A percentile compares a stretch with the other conserved stretches of the same genome.
phyloP scores from a whole-genome alignment of 2,329 filamentous ascomycete genomes.

The Xylariaceae sp. region DNA sequence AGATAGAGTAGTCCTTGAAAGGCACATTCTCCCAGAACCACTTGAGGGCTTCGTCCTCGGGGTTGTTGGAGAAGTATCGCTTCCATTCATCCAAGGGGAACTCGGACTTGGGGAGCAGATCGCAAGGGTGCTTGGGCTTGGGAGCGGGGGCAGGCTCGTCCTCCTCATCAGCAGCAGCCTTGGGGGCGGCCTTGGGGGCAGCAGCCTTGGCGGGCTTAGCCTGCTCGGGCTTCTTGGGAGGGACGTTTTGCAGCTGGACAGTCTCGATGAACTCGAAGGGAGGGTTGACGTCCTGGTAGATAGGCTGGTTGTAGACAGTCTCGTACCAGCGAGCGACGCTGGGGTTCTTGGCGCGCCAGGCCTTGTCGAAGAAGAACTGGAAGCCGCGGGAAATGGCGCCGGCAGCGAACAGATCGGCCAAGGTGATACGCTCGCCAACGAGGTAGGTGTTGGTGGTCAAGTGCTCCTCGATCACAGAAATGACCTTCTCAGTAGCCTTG shows the following conservation, averaged over 20 bases:
- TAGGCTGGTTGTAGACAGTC: conserved; percentile 87
- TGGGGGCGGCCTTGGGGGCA: conserved; percentile 36
- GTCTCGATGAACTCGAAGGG: conserved; percentile 78
- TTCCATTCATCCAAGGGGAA: conserved; percentile 96
- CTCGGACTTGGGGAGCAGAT: conserved; percentile 73
- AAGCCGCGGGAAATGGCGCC: conserved; percentile 81
- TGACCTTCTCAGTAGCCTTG: conserved; percentile 63
- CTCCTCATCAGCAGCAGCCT: conserved; percentile 41
- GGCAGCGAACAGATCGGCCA: conserved; percentile 86
- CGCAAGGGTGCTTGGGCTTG: conserved; percentile 96
- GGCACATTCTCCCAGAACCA: conserved; percentile 99
- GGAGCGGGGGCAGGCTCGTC: conserved; percentile 48
- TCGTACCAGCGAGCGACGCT: conserved; percentile 91
- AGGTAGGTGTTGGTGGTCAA: conserved; percentile 93
- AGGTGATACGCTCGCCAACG: conserved; percentile 93
- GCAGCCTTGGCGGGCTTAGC: conserved; percentile 46
- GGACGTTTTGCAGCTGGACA: conserved; percentile 64
- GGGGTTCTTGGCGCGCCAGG: conserved; percentile 79
- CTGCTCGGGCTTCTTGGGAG: conserved; percentile 75
- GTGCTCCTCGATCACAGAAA: conserved; percentile 78
- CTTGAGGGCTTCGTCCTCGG: conserved; percentile 79
- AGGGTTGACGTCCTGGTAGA: conserved; percentile 77
- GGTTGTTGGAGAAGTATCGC: conserved; percentile 96
- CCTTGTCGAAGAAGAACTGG: conserved; percentile 90
- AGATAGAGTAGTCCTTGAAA: conserved; percentile 93